These are phyloP conservation scores for Venturia asperata DNA, from an alignment of 2,329 filamentous ascomycete genomes.

Conservation along the genomic window DNA sequence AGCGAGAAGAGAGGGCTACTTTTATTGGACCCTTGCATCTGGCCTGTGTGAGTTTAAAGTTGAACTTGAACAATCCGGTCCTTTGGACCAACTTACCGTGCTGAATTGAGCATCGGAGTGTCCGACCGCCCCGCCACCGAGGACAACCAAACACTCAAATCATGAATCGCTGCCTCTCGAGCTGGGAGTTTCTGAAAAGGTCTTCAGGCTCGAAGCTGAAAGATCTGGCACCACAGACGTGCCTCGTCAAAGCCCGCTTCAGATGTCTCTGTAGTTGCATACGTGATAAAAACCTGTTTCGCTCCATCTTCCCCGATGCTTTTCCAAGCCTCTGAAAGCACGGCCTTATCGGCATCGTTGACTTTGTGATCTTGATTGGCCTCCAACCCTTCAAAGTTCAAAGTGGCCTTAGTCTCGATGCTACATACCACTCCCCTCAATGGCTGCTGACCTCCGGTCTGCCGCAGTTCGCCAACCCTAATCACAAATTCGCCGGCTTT, in stretches of 20 bases:
- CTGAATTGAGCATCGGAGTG: neutral
- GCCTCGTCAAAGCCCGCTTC: conserved; percentile 20
- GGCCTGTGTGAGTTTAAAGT: neutral
- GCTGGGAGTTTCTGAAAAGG: neutral
- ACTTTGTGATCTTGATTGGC: conserved; percentile 17
- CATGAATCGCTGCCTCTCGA: neutral
- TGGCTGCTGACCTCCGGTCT: conserved; percentile 17
- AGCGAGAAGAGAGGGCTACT: neutral
- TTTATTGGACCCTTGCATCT: neutral
- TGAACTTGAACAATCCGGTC: neutral
- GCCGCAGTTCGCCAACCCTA: conserved; percentile 21
- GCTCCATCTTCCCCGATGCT: conserved; percentile 18
- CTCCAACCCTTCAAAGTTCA: neutral
- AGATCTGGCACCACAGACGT: conserved; percentile 22
- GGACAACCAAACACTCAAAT: neutral
- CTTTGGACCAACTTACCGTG: neutral
- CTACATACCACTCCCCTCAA: conserved; percentile 20
- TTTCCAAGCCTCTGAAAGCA: conserved; percentile 21
- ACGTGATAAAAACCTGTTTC: conserved; percentile 19
- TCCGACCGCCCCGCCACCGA: neutral
- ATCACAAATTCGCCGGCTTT: conserved; percentile 20
- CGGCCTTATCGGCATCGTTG: conserved; percentile 12
- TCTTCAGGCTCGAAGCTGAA: conserved; percentile 18
- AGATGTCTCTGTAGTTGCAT: conserved; percentile 1
- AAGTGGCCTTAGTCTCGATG: conserved; percentile 18